Evolutionary conservation across 306 rosid genomes (phyloP).

Genomic region (Sphenostylis stenocarpa): DNA sequence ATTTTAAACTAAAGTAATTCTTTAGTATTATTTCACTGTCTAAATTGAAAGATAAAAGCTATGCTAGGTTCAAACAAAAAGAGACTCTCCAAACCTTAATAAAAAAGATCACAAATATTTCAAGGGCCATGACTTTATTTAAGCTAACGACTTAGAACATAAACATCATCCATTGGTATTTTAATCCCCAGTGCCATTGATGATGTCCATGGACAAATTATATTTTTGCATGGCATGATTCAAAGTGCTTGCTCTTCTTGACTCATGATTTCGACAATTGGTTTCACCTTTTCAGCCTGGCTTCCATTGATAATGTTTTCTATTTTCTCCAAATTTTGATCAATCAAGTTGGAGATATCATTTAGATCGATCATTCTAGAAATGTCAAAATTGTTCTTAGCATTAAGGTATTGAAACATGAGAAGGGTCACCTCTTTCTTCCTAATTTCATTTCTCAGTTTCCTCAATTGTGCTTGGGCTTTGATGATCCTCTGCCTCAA

Average conservation of each 20-base stretch:
- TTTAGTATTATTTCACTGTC: not conserved
- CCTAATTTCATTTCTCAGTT: not conserved
- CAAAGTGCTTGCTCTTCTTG: not conserved
- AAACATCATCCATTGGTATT: not conserved
- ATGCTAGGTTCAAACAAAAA: not conserved
- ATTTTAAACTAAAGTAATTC: too few species aligned
- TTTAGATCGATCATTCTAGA: conserved; percentile 2
- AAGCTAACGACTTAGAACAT: not conserved
- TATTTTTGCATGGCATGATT: not conserved
- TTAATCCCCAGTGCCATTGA: not conserved
- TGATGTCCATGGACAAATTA: not conserved
- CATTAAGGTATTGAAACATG: conserved; percentile 25
- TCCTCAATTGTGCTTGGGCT: conserved; percentile 10
- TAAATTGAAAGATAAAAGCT: not conserved
- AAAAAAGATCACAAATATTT: not conserved
- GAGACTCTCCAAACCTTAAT: not conserved
- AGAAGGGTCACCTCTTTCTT: conserved; percentile 20
- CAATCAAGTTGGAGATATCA: conserved; percentile 26
- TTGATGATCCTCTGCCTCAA: conserved; percentile 19
- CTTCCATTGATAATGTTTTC: not conserved
- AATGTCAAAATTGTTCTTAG: not conserved
- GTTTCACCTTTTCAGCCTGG: not conserved
- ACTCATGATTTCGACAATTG: not conserved
- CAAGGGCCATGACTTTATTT: not conserved
- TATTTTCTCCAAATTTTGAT: conserved; percentile 14